These are phyloP conservation scores for Viola pubescens DNA, from an alignment of 441 rosid species.

Conservation along the genomic window DNA sequence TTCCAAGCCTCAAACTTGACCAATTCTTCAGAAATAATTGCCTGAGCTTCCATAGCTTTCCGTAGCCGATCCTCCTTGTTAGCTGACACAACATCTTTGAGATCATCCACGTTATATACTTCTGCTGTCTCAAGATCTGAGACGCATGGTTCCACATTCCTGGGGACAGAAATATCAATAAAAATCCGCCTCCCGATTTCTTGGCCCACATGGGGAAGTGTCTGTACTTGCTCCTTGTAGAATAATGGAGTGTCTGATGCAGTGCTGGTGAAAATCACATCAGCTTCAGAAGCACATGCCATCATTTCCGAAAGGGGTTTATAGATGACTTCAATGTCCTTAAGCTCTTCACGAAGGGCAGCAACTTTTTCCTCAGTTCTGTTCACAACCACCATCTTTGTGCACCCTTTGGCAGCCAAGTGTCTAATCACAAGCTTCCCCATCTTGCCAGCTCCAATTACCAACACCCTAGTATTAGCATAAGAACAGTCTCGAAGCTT, in stretches of 20 bases:
- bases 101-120: constrained; percentile 79
- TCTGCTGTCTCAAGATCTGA: constrained; percentile 38
- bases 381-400: constrained; percentile 56
- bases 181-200: constrained; percentile 51
- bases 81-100: constrained; percentile 78
- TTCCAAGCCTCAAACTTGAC: constrained; percentile 71
- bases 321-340: constrained; percentile 47
- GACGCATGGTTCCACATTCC: constrained; percentile 66
- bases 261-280: constrained; percentile 70
- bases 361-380: constrained; percentile 54
- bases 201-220: constrained; percentile 36
- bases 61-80: constrained; percentile 70
- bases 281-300: constrained; percentile 55
- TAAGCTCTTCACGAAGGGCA: constrained; percentile 48
- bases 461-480: constrained; percentile 46
- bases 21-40: constrained; percentile 59
- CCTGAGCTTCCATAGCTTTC: constrained; percentile 76
- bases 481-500: constrained; percentile 52
- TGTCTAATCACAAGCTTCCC: constrained; percentile 57
- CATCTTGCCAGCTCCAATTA: constrained; percentile 82
- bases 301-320: constrained; percentile 52
- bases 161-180: constrained; percentile 73
- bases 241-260: constrained; percentile 66
- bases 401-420: constrained; percentile 60
- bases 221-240: constrained; percentile 47